These are phyloP conservation scores for Mycosphaerella sp. DNA, from an alignment of 2,329 filamentous ascomycete species.

Conservation along the genomic window DNA sequence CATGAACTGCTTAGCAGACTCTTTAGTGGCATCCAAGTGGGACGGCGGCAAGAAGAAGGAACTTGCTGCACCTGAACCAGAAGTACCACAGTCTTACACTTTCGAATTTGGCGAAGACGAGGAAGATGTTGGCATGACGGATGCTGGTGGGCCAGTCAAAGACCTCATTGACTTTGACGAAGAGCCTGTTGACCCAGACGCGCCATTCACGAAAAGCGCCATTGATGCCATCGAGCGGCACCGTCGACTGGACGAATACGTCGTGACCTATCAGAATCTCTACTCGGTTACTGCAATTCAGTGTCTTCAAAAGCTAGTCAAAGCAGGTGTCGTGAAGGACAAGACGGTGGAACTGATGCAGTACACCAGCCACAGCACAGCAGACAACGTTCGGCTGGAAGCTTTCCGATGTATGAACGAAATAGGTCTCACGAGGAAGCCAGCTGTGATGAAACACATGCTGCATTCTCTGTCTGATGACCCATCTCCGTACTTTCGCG, in stretches of 20 bases:
- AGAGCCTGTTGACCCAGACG: constrained; percentile 40
- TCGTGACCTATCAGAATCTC: constrained; percentile 58
- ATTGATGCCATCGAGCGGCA: constrained; percentile 58
- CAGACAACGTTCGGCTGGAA: constrained; percentile 53
- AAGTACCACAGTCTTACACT: constrained; percentile 23
- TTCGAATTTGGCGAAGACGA: constrained; percentile 43
- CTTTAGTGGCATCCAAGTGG: constrained; percentile 41
- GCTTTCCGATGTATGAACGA: constrained; percentile 55
- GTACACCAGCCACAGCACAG: constrained; percentile 55
- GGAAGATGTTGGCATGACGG: constrained; percentile 41
- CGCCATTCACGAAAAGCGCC: constrained; percentile 50
- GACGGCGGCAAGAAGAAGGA: constrained; percentile 7
- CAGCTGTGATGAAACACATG: constrained; percentile 51
- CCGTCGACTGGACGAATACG: constrained; percentile 61
- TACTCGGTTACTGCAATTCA: constrained; percentile 56
- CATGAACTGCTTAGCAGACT: constrained; percentile 57
- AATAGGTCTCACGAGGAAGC: constrained; percentile 48
- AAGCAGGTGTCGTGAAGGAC: constrained; percentile 48
- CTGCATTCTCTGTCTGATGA: constrained; percentile 53
- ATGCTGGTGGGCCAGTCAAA: constrained; percentile 23
- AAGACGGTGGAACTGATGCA: constrained; percentile 54
- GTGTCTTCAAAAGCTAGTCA: constrained; percentile 52
- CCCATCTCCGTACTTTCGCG: constrained; percentile 53
- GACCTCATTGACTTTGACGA: constrained; percentile 39
- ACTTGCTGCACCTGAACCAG: constrained; percentile 17